These are phyloP conservation scores for Herpetomonas samuelpessoai DNA, from an alignment of 208 protist species.

Conservation along the genomic window DNA sequence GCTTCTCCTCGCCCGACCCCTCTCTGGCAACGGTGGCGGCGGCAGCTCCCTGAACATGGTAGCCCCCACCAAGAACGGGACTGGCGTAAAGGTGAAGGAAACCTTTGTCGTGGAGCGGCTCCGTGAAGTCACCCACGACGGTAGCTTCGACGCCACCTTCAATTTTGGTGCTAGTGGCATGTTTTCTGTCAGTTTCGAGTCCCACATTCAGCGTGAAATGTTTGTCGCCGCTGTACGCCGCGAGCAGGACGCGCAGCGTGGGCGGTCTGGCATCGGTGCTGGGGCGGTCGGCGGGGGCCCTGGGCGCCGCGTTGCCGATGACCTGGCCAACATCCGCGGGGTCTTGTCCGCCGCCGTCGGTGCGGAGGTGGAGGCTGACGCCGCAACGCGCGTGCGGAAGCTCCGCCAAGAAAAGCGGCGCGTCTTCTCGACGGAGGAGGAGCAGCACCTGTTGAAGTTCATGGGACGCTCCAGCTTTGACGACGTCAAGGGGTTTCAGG, in stretches of 20 bases:
- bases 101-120: slow-evolving; percentile 73
- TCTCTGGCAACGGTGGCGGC: slow-evolving; percentile 22
- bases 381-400: slow-evolving; percentile 65
- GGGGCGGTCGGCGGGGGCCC: slow-evolving; percentile 3
- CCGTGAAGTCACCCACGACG: slow-evolving; percentile 62
- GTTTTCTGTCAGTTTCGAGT: slow-evolving; percentile 82
- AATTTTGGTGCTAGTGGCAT: slow-evolving; percentile 81
- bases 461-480: slow-evolving; percentile 67
- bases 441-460: slow-evolving; percentile 60
- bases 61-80: slow-evolving; percentile 18
- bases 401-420: slow-evolving; percentile 62
- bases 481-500: slow-evolving; percentile 71
- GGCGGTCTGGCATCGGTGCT: not conserved
- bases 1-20: slow-evolving; percentile 51
- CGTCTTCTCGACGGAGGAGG: slow-evolving; percentile 70
- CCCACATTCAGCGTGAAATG: slow-evolving; percentile 89
- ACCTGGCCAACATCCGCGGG: slow-evolving; percentile 33
- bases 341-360: slow-evolving; percentile 68
- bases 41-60: slow-evolving; percentile 39
- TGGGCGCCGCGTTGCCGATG: slow-evolving; percentile 7
- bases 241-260: slow-evolving; percentile 34
- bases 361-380: slow-evolving; percentile 56
- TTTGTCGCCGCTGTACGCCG: slow-evolving; percentile 67
- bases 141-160: slow-evolving; percentile 81
- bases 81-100: slow-evolving; percentile 63